Base-by-base conservation (phyloP, 1,284 basidiomycete species). In the Filobasidium uniguttulatum region DNA sequence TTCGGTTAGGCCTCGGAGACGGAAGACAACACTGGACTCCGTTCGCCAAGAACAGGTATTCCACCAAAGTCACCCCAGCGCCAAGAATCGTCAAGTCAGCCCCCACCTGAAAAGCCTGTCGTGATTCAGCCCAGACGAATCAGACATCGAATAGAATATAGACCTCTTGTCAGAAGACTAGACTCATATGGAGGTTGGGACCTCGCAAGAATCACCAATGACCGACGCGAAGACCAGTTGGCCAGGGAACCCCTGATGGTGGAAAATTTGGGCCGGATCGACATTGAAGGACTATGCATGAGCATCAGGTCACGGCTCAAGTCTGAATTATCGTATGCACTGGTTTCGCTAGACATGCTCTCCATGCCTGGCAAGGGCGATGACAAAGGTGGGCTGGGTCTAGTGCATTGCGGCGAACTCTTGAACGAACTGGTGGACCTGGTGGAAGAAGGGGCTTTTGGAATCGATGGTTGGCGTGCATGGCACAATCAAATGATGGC, bases 131-230 rank as follows among this genome's bases (percentile, higher is more conserved):
- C 56, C 28, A 68, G 60, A 53, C 67, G 71, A 6, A 66, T 78
- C 31, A 78, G 87, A 53, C 82, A 85, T 60, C 86, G 83, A 69
- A 85, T 97, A 58, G 85, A 90, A 71, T 98, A 97, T 64, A 73
- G 84, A 23, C 93, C 93, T 0, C 71, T 87, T 15, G 77, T 78
- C 9, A 79, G 85, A 23, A 81, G 84, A 50, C 67, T 85, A 25
- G 79, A 83, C n/a, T 82, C 81, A 0, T 74, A 80, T 53, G 89
- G 87, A 28, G 91, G 91, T 12, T 82, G 89, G 61, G 86, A 96
- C 64, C 63, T 90, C 19, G 29, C 20, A 5, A n/a, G 17, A 3
- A 5, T 46, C 7, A 15, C 19, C n/a, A 12, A 31, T 17, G 29
- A 9, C 9, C 34, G 36, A 3, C 15, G n/a, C 6, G n/a, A 40